Evolutionary conservation across 805 yeast species (phyloP), one percentile per base, ranked within the genome.

Genomic region (Starmerella bacillaris): DNA sequence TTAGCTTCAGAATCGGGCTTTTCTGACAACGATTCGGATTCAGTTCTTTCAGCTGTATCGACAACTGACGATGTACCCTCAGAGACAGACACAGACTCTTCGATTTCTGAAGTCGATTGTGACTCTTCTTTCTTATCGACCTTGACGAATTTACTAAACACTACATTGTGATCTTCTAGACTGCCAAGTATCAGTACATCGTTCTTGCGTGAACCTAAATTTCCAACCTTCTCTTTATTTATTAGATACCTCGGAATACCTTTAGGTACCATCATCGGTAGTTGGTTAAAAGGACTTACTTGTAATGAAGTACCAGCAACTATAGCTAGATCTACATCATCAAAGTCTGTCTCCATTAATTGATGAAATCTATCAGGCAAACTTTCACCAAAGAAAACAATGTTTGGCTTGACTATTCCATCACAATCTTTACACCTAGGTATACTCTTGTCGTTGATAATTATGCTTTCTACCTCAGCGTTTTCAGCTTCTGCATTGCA

Each of bases 241-340:
- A 82, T 64, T 38, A 86, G 62, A 0, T 74, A 72, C 40, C 98
- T 61, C 3, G 61, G 51, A 15, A 69, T 55, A 1, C 55, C 49
- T 1, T 48, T 46, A 3, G 63, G 61, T 0, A 75, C 68, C 47
- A 78, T 83, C 2, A 67, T 55, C 0, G 94, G 94, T 34, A 86
- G 58, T 7, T 72, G 63, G 1, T 94, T 94, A 64, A 86, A 86
- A 2, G 98, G 98, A 43, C 71, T 72, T 1, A 86, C 96, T 1
- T 84, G 71, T 27, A 86, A 64, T 0, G 94, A 79, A 0, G 95
- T 82, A 1, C 98, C 98, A 0, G 93, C 94, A 1, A 86, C 83
- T 17, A 86, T 70, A 0, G 82, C 80, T 19, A 84, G 52, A 45
- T 75, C 82, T 6, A 36, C 30, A 11, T 45, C 37, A 8, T 40